Evolutionary conservation across 2,329 filamentous ascomycete genomes (phyloP), one percentile per base, ranked within the genome.

Genomic region (Truncatella angustata): DNA sequence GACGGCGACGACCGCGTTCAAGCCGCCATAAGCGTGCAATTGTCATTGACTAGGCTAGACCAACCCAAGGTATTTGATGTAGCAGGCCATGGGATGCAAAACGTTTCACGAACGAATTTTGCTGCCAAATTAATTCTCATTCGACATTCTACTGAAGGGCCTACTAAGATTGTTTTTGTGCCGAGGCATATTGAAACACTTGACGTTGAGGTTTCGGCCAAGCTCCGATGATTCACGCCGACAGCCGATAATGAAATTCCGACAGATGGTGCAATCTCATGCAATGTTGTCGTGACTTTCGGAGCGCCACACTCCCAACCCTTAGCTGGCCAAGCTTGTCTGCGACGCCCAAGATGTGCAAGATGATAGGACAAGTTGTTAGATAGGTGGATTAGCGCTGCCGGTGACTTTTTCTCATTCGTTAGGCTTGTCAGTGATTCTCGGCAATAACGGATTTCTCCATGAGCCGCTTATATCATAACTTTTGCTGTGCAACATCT

Each of bases 191-290:
- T n/a, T n/a, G n/a, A n/a, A n/a, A n/a, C n/a, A n/a, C 24, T 30
- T 32, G 43, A 16, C 34, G 43, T n/a, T 50, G 47, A 42, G 16
- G 36, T n/a, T 20, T 50, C 47, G 47, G 47, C 40, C 30, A 21
- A 50, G 40, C 40, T 21, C 40, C 40, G 40, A 44, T 28, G 40
- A 21, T 44, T 28, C 21, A 21, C 47, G 30, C 47, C 47, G 47
- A 50, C 47, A 36, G 47, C 47, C 47, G 47, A 36, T 42, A 42
- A 18, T 16, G 20, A 35, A 10, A 18, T 39, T 21, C 47, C 47
- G 47, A 40, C 47, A 36, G 47, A 50, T 50, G 47, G 30, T 36
- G 47, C 47, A 40, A 50, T 50, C 47, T 35, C 35, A 26, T 40
- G 30, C 24, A 35, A 32, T 42, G 21, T 18, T 50, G 36, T 49